Base-by-base conservation (phyloP, 2,329 filamentous ascomycete genomes). In the Penicillium brasilianum region DNA sequence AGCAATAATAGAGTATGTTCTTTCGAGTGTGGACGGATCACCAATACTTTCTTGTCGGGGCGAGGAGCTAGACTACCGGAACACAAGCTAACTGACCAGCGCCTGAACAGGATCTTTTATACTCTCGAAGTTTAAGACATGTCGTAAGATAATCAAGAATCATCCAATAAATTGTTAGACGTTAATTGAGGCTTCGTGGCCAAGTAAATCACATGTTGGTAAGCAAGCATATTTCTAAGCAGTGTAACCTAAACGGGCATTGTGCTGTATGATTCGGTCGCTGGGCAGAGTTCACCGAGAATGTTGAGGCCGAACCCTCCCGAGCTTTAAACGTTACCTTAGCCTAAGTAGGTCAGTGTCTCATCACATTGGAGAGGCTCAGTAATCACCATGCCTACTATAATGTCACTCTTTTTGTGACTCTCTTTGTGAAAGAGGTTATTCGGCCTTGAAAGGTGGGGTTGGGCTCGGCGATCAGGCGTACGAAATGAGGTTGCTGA, bases 171-270 rank as follows among this genome's bases (percentile, higher is more conserved):
- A 50, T 20, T 32, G 28, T 16, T 16, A 13, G 16, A 32, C 46
- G 25, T 49, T 32, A 3, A 16, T 1, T 49, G 46, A 49, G 28
- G 28, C 28, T 49, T n/a, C 22, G 4, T 49, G 28, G 14, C 5
- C 4, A 14, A 32, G 20, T 46, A 25, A n/a, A n/a, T n/a, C n/a
- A n/a, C 28, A 46, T 20, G 43, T 34, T 34, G 28, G 48, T 50
- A 50, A 50, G n/a, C 48, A 50, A 5, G 11, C 9, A 32, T 34
- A 50, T 50, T 50, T 50, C 48, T 50, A 50, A 50, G 48, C 48
- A 50, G 48, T 20, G 10, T 32, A 18, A 50, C 46, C 28, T 34
- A 50, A 50, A 4, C 0, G n/a, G 46, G 46, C 46, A 34, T 50
- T 28, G 46, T 34, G 44, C 44, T 2, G 9, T 5, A 49, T 32